phyloP scores from a whole-genome alignment of 495 filamentous ascomycete genomes.

The Chaetomium fimeti region DNA sequence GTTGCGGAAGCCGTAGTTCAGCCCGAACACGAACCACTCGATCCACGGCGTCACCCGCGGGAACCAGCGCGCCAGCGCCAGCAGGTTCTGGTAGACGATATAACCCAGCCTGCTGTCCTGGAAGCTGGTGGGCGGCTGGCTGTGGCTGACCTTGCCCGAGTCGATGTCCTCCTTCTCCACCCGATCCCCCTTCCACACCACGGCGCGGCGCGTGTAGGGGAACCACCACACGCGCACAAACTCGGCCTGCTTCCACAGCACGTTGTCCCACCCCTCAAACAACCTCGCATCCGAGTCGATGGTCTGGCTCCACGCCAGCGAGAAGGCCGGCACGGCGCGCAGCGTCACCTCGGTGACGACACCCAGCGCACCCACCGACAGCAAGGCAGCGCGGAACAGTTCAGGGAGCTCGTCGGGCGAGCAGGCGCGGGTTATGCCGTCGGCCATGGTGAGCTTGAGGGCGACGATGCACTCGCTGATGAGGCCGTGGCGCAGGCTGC shows the following conservation, averaged over 20 bases:
- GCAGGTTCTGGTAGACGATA: conserved; percentile 82
- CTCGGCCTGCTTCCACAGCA: conserved; percentile 79
- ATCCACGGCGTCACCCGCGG: conserved; percentile 79
- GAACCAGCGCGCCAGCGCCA: conserved; percentile 73
- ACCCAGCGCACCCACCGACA: conserved; percentile 85
- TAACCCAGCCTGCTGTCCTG: conserved; percentile 81
- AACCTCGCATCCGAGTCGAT: conserved; percentile 66
- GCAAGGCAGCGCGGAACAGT: conserved; percentile 83
- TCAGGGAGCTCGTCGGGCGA: conserved; percentile 66
- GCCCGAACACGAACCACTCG: conserved; percentile 91
- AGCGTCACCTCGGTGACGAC: conserved; percentile 88
- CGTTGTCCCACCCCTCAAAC: conserved; percentile 66
- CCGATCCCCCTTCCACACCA: conserved; percentile 78
- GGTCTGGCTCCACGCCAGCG: conserved; percentile 81
- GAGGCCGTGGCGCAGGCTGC: conserved; percentile 77
- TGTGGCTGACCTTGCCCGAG: conserved; percentile 53
- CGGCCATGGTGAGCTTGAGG: conserved; percentile 77
- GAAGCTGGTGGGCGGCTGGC: conserved; percentile 55
- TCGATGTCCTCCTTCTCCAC: conserved; percentile 42
- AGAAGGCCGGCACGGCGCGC: conserved; percentile 70
- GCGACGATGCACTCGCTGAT: conserved; percentile 70
- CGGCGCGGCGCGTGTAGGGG: conserved; percentile 80
- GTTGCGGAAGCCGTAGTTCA: conserved; percentile 87
- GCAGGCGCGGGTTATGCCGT: conserved; percentile 73
- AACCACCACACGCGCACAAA: conserved; percentile 97